Evolutionary conservation across 352 stramenopile genomes (phyloP).

Genomic region (Nothophytophthora sp.): DNA sequence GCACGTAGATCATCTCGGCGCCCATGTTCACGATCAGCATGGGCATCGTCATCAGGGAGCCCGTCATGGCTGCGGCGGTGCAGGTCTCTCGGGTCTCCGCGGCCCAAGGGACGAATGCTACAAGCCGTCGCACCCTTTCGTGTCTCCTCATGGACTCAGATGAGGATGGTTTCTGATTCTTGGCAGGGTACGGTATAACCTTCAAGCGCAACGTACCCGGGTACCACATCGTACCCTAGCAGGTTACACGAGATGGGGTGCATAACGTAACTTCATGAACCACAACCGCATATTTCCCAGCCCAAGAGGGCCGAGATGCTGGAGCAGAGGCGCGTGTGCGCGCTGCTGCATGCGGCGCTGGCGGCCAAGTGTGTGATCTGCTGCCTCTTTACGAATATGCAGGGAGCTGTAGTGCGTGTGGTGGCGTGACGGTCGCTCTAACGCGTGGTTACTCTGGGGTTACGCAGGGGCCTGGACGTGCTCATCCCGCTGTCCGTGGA

Average conservation of each 20-base stretch:
- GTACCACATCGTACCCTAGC: too few relatives aligned
- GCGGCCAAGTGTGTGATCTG: constrained; percentile 15
- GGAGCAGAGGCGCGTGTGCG: constrained; percentile 14
- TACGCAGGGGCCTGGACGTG: constrained; percentile 58
- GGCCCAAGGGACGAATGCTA: not conserved
- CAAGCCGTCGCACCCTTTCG: constrained; percentile 20
- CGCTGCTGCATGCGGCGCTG: constrained; percentile 10
- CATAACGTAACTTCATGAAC: too few relatives aligned
- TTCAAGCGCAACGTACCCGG: too few relatives aligned
- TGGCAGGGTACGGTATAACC: too few relatives aligned
- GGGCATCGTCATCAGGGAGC: constrained; percentile 87
- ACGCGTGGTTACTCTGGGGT: not conserved
- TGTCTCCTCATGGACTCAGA: too few relatives aligned
- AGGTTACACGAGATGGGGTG: too few relatives aligned
- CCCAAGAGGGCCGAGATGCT: constrained; percentile 20
- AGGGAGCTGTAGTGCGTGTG: too few relatives aligned
- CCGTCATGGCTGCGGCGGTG: constrained; percentile 40
- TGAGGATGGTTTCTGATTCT: too few relatives aligned
- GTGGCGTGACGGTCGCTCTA: not conserved
- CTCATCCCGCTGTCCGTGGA: constrained; percentile 66
- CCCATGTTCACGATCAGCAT: constrained; percentile 95
- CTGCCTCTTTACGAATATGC: not conserved
- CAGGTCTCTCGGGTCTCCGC: not conserved
- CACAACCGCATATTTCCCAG: too few relatives aligned
- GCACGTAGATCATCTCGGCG: constrained; percentile 94